Conservation (phyloP, 257 asterid species). For the Solanum clarkiae region DNA sequence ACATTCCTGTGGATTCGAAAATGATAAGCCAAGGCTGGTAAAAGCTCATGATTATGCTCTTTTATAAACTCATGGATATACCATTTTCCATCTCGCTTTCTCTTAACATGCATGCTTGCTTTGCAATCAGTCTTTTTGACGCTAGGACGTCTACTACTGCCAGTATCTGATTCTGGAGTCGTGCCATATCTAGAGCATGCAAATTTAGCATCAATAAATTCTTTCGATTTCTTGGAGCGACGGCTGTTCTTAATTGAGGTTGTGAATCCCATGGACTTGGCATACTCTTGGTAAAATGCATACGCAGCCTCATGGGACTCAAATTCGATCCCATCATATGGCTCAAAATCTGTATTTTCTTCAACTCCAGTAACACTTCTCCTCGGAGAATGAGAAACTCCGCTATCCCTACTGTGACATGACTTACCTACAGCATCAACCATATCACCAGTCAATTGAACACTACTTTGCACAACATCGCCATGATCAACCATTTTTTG, state of each 20-base stretch:
- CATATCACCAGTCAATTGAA: conserved; percentile 23
- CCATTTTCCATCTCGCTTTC: conserved; percentile 89
- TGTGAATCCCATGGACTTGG: conserved; percentile 98
- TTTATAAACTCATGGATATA: conserved; percentile 77
- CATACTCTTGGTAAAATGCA: conserved; percentile 87
- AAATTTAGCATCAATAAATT: conserved; percentile 89
- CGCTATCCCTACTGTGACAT: conserved; percentile 21
- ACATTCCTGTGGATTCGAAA: conserved; percentile 83
- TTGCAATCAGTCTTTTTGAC: conserved; percentile 88
- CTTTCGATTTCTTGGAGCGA: conserved; percentile 89
- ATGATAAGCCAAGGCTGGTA: conserved; percentile 94
- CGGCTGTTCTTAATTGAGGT: conserved; percentile 96
- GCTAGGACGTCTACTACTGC: conserved; percentile 65
- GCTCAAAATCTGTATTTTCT: conserved; percentile 49
- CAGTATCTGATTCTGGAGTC: conserved; percentile 77
- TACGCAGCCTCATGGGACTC: conserved; percentile 87
- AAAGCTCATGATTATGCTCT: conserved; percentile 92
- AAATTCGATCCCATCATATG: conserved; percentile 75
- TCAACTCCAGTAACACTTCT: conserved; percentile 30
- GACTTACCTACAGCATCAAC: conserved; percentile 33
- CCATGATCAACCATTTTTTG: conserved; percentile 41
- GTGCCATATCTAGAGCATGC: conserved; percentile 94
- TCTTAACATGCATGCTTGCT: conserved; percentile 96
- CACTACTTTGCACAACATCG: conserved; percentile 28
- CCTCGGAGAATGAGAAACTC: conserved; percentile 21